phyloP scores from a whole-genome alignment of 768 basidiomycete species.

The Boletellus emodensis region DNA sequence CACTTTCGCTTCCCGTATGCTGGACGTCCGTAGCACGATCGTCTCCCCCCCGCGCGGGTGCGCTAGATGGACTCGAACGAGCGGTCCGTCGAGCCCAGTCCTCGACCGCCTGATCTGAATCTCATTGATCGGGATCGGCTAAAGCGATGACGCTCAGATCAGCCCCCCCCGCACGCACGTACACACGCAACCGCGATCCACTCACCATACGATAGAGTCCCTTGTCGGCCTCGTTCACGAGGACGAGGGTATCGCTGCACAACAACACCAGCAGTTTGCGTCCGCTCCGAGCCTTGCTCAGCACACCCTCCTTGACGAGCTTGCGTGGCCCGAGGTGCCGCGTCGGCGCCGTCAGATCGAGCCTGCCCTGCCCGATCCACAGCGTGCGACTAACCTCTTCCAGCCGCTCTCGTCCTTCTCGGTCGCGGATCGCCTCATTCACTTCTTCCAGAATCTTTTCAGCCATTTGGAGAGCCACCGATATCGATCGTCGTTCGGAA shows the following conservation, averaged over 20 bases:
- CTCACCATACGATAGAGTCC: conserved; percentile 82
- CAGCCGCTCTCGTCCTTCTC: conserved; percentile 77
- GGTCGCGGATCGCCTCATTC: conserved; percentile 85
- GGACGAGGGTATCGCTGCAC: conserved; percentile 86
- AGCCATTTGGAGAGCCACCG: conserved; percentile 53
- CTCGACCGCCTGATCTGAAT: conserved; percentile 55
- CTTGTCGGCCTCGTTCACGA: conserved; percentile 69
- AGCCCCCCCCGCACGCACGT: not conserved
- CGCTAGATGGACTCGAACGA: conserved; percentile 61
- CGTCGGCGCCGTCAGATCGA: conserved; percentile 90
- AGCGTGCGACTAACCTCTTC: conserved; percentile 70
- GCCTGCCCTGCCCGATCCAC: conserved; percentile 83
- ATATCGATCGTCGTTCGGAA: conserved; percentile 55
- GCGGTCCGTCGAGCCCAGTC: conserved; percentile 55
- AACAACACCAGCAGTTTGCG: conserved; percentile 72
- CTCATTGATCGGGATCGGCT: conserved; percentile 77
- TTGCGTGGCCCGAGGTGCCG: conserved; percentile 76
- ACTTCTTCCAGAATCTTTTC: conserved; percentile 75
- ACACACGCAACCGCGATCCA: not conserved
- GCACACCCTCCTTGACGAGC: conserved; percentile 72
- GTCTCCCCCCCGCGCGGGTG: conserved; percentile 75
- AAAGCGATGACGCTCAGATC: not conserved
- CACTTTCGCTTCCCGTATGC: conserved; percentile 53
- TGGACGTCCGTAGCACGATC: conserved; percentile 55
- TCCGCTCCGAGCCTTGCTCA: conserved; percentile 82